Evolutionary conservation across 768 basidiomycete species (phyloP).

Genomic region (Agaricus blazei): DNA sequence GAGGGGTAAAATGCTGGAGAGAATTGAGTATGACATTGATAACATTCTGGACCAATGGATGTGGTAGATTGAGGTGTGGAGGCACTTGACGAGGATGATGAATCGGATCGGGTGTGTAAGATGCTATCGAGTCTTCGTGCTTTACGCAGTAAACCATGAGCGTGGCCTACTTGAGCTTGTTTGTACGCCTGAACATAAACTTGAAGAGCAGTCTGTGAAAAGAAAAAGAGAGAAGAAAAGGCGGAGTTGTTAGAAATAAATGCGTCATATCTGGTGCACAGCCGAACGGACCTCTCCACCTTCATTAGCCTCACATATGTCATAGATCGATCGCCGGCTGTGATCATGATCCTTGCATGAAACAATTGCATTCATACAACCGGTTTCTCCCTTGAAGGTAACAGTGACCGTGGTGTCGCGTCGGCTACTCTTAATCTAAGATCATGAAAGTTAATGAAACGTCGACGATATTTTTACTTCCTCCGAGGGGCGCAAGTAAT

Average conservation of each 20-base stretch:
- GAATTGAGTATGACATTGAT: constrained; percentile 58
- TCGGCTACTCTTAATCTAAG: constrained; percentile 72
- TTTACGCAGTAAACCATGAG: constrained; percentile 85
- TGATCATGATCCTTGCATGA: constrained; percentile 76
- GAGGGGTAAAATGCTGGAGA: constrained; percentile 71
- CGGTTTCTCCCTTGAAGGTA: constrained; percentile 73
- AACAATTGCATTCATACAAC: constrained; percentile 73
- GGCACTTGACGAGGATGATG: constrained; percentile 11
- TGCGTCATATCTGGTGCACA: not conserved
- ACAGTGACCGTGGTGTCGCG: constrained; percentile 61
- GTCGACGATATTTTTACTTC: no score
- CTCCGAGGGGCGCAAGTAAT: not conserved
- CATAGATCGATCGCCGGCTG: constrained; percentile 64
- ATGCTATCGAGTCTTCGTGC: constrained; percentile 78
- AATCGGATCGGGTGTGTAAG: constrained; percentile 45
- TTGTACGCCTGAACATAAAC: constrained; percentile 86
- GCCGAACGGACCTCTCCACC: constrained; percentile 61
- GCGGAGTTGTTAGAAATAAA: not conserved
- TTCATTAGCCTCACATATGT: constrained; percentile 82
- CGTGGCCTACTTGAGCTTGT: constrained; percentile 61
- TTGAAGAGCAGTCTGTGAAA: constrained; percentile 76
- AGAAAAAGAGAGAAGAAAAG: not conserved
- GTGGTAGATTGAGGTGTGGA: constrained; percentile 16
- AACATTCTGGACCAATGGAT: constrained; percentile 43
- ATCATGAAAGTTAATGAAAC: not conserved